phyloP scores from a whole-genome alignment of 371 early-diverging fungal species.

The Cladochytrium tenue region DNA sequence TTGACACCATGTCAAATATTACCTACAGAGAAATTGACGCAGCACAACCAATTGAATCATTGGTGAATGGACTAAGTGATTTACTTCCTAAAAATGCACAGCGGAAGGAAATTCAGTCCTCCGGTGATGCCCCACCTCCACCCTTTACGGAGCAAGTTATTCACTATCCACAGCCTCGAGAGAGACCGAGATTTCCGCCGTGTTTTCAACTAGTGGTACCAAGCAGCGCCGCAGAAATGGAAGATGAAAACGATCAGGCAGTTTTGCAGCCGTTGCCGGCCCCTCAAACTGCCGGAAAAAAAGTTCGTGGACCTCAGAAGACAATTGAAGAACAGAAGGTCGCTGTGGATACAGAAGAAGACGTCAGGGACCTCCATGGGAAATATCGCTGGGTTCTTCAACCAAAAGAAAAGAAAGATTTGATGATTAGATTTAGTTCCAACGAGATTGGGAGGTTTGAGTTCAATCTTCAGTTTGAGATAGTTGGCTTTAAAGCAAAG shows the following conservation, averaged over 20 bases:
- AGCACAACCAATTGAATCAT: conserved; percentile 29
- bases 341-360: conserved; percentile 34
- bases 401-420: conserved; percentile 47
- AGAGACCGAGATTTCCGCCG: conserved; percentile 6
- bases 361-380: conserved; percentile 42
- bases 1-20: conserved; percentile 7
- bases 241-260: no score
- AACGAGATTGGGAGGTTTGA: conserved; percentile 52
- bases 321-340: conserved; percentile 23
- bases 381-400: conserved; percentile 52
- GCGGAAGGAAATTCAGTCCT: conserved; percentile 17
- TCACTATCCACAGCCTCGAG: conserved; percentile 32
- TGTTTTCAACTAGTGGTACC: conserved; percentile 30
- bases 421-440: conserved; percentile 46
- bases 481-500: conserved; percentile 34
- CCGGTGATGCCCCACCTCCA: conserved; percentile 24
- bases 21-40: conserved; percentile 34
- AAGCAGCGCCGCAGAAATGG: no score
- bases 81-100: conserved; percentile 28
- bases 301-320: neutral
- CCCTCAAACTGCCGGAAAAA: no score
- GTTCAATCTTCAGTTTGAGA: conserved; percentile 44
- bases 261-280: no score
- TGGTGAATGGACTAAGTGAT: conserved; percentile 37
- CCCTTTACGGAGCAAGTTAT: conserved; percentile 43